A percentile compares a stretch with the other conserved stretches of the same genome.
Conservation (phyloP, 1,139 yeast genomes). For the Pichia sp. region DNA sequence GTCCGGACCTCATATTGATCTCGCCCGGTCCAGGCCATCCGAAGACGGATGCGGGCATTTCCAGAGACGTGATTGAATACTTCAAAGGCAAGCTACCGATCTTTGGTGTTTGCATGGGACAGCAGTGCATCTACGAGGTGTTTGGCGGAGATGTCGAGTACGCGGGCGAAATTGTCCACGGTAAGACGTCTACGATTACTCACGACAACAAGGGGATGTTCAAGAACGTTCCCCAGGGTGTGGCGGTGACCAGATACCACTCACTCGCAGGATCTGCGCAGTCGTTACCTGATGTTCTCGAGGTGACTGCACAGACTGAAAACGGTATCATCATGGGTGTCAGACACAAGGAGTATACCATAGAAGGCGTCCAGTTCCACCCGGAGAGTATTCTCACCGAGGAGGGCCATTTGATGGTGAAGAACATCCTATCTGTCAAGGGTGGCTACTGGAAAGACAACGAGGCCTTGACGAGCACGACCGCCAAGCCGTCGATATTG, state of each 20-base stretch:
- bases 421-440: constrained; percentile 61
- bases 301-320: constrained; percentile 79
- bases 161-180: constrained; percentile 98
- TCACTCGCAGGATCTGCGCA: constrained; percentile 80
- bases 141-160: constrained; percentile 88
- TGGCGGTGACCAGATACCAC: constrained; percentile 91
- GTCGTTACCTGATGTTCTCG: constrained; percentile 74
- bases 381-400: constrained; percentile 95
- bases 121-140: constrained; percentile 88
- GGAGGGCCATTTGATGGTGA: constrained; percentile 86
- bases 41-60: constrained; percentile 80
- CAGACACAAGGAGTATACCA: constrained; percentile 77
- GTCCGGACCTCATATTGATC: constrained; percentile 78
- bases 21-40: constrained; percentile 99
- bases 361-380: constrained; percentile 97
- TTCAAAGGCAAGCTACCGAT: constrained; percentile 87
- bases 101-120: constrained; percentile 97
- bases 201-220: constrained; percentile 91
- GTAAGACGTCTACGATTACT: constrained; percentile 81
- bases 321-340: constrained; percentile 91
- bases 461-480: background rate
- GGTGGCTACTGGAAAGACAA: constrained; percentile 76
- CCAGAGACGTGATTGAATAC: constrained; percentile 60
- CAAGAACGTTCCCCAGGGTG: constrained; percentile 79
- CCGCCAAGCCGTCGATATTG: constrained; percentile 48